Base-by-base conservation (phyloP, 495 filamentous ascomycete genomes). In the Neurospora intermedia region DNA sequence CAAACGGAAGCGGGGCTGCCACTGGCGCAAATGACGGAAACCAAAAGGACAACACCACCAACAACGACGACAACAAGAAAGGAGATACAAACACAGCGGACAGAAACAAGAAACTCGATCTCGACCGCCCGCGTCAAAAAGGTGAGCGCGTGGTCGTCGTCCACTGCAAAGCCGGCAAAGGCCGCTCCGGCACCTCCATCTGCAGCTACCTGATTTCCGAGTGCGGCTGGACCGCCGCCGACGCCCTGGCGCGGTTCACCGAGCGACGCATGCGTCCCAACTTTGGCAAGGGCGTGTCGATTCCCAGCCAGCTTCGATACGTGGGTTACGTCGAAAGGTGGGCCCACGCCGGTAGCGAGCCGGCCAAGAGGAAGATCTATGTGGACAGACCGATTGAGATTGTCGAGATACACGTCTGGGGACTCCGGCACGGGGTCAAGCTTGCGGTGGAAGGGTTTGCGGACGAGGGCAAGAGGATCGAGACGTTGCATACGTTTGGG, bases 91-190 rank as follows among this genome's bases (percentile, higher is more conserved):
- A 45, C 6, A 43, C 13, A 31, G 46, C n/a, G 13, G 15, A 23
- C 31, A 74, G 35, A 43, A 70, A 40, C 35, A 72, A n/a, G n/a
- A n/a, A 27, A 72, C 27, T 18, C 27, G 54, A 35, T 15, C 54
- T 66, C 27, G 54, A 66, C 54, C 23, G 54, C 15, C 54, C 54
- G 27, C 54, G 54, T 27, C 23, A 78, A 70, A 70, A 80, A 79
- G n/a, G 77, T 75, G 73, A 84, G 78, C 85, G 93, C 31, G 92
- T 97, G 1, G 91, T 90, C 2, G 95, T 99, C 7, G 93, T 99
- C 13, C 96, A 98, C 80, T 98, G 96, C 83, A 99, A 98, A 81
- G 96, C 96, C 3, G 96, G 96, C 3, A 99, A 99, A 81, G 96
- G 96, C 2, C 86, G 96, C 66, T 96, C 92, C 72, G 96, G 96